Percentiles rank a stretch among this genome's conserved stretches.
Evolutionary conservation across 805 yeast species (phyloP).

Genomic region (Spathaspora passalidarum): DNA sequence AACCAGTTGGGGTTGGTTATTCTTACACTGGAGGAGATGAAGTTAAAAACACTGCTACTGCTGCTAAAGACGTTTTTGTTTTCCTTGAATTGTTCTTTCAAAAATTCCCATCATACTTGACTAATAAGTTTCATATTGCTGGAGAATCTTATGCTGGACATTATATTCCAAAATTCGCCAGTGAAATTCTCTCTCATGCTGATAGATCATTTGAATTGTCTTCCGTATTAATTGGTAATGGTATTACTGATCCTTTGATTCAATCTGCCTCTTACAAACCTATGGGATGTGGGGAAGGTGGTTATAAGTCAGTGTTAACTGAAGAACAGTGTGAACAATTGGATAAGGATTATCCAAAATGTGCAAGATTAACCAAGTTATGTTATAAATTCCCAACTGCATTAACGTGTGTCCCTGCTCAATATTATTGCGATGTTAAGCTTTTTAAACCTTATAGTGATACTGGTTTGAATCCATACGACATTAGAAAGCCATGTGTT

Average conservation of each 20-base stretch:
- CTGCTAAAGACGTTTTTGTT: slow-evolving; percentile 83
- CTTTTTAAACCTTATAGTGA: slow-evolving; percentile 30
- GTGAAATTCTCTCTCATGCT: slow-evolving; percentile 69
- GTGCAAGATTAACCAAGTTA: slow-evolving; percentile 26
- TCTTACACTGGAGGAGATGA: slow-evolving; percentile 66
- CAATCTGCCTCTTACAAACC: slow-evolving; percentile 40
- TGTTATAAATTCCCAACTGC: slow-evolving; percentile 32
- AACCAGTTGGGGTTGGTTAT: slow-evolving; percentile 91
- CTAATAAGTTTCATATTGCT: slow-evolving; percentile 74
- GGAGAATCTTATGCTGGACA: slow-evolving; percentile 96
- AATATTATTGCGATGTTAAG: slow-evolving; percentile 25
- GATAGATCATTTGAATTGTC: slow-evolving; percentile 42
- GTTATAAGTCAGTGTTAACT: slow-evolving; percentile 33
- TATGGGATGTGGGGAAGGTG: slow-evolving; percentile 47
- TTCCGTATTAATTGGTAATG: slow-evolving; percentile 44
- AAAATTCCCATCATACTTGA: slow-evolving; percentile 68
- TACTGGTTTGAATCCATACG: slow-evolving; percentile 63
- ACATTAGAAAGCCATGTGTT: slow-evolving; percentile 51
- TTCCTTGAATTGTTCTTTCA: slow-evolving; percentile 81
- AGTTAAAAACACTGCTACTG: slow-evolving; percentile 71
- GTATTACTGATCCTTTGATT: slow-evolving; percentile 41
- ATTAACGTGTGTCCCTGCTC: slow-evolving; percentile 42
- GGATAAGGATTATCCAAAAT: slow-evolving; percentile 33
- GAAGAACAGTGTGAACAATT: slow-evolving; percentile 31
- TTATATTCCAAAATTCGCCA: slow-evolving; percentile 86